Base-by-base conservation (phyloP, 805 yeast genomes). In the Myxozyma sirexii region DNA sequence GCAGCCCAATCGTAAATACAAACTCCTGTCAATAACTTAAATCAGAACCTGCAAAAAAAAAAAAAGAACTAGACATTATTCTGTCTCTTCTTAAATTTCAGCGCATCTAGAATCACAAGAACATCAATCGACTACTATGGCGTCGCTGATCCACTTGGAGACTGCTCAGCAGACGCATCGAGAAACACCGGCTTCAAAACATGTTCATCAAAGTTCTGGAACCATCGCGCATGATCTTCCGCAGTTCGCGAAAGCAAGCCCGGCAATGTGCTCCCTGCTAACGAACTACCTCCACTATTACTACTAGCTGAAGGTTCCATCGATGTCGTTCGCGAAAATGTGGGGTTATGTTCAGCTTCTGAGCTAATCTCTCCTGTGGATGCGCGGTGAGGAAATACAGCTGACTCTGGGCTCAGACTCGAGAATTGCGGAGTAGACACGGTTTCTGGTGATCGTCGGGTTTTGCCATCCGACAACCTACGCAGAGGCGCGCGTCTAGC, bases 191-290 rank as follows among this genome's bases (percentile, higher is more conserved):
- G 66, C 42, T 64, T 64, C 27, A 64, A 47, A 12, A 64, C 94
- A 71, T 90, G 90, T 68, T 94, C 97, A 71, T 94, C 99, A 70
- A 94, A 90, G 67, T 84, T 87, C 21, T 90, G 87, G 73, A 94
- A 94, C 98, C 99, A 93, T 71, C 82, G 85, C 10, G 92, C 88
- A 62, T 85, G 88, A 65, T 88, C 92, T 63, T 87, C 93, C n/a
- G 67, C 56, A 7, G 63, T 45, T 19, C 63, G 59, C 21, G 60
- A 33, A 47, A 67, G 21, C 33, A 57, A 27, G 17, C 56, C 46
- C n/a, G 42, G 63, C 23, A 37, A 51, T 8, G 54, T 46, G 21
- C 31, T 63, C 19, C 19, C 17, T 8, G 21, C n/a, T 29, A 29
- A 29, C 6, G 33, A 29, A 10, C 33, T 29, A 29, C 33, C 10